Evolutionary conservation across 768 basidiomycete species (phyloP).

Genomic region (Podaxis rugospora): DNA sequence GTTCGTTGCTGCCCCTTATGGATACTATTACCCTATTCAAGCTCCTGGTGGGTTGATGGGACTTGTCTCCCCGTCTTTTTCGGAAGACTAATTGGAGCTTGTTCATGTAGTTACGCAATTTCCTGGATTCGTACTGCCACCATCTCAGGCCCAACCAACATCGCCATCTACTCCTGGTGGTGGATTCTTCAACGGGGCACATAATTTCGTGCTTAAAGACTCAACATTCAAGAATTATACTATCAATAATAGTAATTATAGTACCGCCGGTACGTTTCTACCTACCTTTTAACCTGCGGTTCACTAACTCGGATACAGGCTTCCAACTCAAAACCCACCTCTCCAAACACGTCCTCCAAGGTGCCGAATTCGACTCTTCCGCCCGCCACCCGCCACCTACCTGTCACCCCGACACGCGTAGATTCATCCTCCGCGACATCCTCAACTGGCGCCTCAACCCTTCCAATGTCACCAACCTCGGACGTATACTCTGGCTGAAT

Average conservation of each 20-base stretch:
- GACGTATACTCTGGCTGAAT: background rate
- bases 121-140: background rate
- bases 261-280: background rate
- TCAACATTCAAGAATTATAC: background rate
- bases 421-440: background rate
- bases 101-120: background rate
- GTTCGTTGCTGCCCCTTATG: background rate
- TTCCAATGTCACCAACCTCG: background rate
- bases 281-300: background rate
- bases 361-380: background rate
- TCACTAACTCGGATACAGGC: background rate
- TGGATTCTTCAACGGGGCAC: background rate
- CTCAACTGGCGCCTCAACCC: background rate
- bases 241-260: background rate
- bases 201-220: background rate
- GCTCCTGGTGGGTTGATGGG: background rate
- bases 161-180: background rate
- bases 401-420: background rate
- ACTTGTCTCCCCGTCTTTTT: background rate
- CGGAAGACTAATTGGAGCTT: background rate
- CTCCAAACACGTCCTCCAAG: background rate
- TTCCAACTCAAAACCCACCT: background rate
- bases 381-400: background rate
- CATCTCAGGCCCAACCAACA: background rate
- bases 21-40: background rate